These are phyloP conservation scores for Nothophaeocryptopus gaeumannii DNA, from an alignment of 2,329 filamentous ascomycete genomes.

Conservation along the genomic window DNA sequence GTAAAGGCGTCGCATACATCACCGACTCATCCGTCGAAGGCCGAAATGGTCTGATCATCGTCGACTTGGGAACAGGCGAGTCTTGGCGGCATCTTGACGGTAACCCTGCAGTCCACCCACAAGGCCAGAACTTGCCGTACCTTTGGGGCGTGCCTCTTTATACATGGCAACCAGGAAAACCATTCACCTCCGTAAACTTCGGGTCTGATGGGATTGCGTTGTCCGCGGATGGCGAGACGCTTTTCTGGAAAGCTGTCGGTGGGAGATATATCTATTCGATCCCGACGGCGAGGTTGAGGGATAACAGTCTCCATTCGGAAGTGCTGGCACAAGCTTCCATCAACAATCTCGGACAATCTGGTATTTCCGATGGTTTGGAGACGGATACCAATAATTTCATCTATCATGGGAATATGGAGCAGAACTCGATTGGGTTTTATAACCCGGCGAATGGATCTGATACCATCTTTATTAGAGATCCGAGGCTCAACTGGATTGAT, in stretches of 20 bases:
- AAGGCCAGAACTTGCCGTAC: conserved; percentile 48
- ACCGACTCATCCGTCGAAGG: conserved; percentile 51
- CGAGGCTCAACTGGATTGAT: conserved; percentile 51
- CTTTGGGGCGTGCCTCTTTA: conserved; percentile 52
- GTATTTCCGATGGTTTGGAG: conserved; percentile 53
- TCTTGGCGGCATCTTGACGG: conserved; percentile 51
- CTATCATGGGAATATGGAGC: conserved; percentile 52
- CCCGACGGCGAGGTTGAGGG: conserved; percentile 45
- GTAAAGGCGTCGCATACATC: conserved; percentile 53
- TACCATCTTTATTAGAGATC: conserved; percentile 45
- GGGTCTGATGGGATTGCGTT: conserved; percentile 54
- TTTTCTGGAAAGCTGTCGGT: conserved; percentile 49
- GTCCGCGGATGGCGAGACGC: conserved; percentile 46
- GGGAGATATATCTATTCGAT: conserved; percentile 47
- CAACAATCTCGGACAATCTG: conserved; percentile 46
- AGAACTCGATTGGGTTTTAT: conserved; percentile 48
- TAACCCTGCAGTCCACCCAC: conserved; percentile 40
- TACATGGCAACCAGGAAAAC: conserved; percentile 37
- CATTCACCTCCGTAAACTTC: conserved; percentile 41
- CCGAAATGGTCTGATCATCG: conserved; percentile 50
- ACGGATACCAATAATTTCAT: conserved; percentile 51
- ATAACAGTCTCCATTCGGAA: conserved; percentile 40
- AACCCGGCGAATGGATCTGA: conserved; percentile 47
- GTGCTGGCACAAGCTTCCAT: conserved; percentile 46
- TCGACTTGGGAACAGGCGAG: conserved; percentile 50